Percentiles rank a stretch among this genome's conserved stretches.
Evolutionary conservation across 192 early-diverging fungal species (phyloP).

Genomic region (Phycomyces blakesleeanus): DNA sequence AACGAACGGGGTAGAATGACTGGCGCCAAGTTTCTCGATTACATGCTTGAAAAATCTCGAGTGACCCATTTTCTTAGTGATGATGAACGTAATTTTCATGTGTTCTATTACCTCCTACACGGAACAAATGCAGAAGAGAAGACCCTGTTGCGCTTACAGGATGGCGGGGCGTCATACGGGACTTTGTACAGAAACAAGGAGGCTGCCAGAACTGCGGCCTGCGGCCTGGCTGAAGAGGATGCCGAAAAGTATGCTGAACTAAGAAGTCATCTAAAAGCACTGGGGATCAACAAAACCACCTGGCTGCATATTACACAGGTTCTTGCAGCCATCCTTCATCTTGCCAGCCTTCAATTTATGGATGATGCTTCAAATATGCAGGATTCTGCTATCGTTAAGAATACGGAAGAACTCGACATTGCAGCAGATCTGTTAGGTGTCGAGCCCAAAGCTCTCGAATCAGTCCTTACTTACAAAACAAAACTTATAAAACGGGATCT

Average conservation of each 20-base stretch:
- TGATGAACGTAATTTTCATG: conserved; percentile 85
- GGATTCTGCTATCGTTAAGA: conserved; percentile 71
- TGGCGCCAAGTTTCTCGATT: conserved; percentile 81
- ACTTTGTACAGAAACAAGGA: conserved; percentile 19
- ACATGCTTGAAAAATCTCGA: conserved; percentile 80
- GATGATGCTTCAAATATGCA: conserved; percentile 62
- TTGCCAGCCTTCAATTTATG: conserved; percentile 82
- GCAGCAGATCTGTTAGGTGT: conserved; percentile 83
- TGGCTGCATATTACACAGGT: conserved; percentile 80
- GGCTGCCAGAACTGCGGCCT: conserved; percentile 25
- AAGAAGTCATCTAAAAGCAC: conserved; percentile 47
- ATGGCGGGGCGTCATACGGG: conserved; percentile 47
- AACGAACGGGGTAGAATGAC: conserved; percentile 85
- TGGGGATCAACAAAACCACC: conserved; percentile 60
- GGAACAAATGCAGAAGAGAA: conserved; percentile 76
- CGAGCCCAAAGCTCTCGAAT: conserved; percentile 60
- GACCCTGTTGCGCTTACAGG: conserved; percentile 63
- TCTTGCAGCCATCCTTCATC: conserved; percentile 79
- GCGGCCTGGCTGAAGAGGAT: conserved; percentile 38
- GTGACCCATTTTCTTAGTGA: conserved; percentile 55
- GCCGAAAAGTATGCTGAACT: conserved; percentile 57
- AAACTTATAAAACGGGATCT: conserved; percentile 74
- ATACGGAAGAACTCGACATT: conserved; percentile 66
- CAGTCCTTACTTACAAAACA: conserved; percentile 76
- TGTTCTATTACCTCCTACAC: conserved; percentile 90